Base-by-base conservation (phyloP, 805 yeast genomes). In the Candida peoriensis region DNA sequence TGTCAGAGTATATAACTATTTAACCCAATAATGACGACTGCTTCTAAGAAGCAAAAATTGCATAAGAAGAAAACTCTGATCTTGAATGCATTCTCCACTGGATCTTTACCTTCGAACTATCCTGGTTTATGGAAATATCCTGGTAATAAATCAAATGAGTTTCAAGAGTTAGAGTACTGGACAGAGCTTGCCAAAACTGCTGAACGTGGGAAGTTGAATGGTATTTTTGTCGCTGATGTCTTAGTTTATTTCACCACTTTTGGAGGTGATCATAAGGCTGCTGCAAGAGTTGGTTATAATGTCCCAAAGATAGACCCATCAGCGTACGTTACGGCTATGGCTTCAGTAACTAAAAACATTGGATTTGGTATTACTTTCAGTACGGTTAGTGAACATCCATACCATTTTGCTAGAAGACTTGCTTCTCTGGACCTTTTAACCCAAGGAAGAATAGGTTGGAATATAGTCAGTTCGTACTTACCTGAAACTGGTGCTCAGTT, bases 371-470 rank as follows among this genome's bases (percentile, higher is more conserved):
- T 65, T 27, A 64, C 70, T 3, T 58, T 56, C 26, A 50, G 61
- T 20, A 63, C 69, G 6, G 54, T 64, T 11, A 58, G 61, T 38
- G 70, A 65, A 30, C 58, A 55, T 12, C 69, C 69, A 1, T 64
- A 60, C 32, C 58, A 51, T 34, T 54, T 64, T 17, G 56, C 65
- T 14, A 50, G 68, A 45, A 48, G 66, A 33, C 40, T 64, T 25
- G 61, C 66, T 4, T 58, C 68, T 2, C 49, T 64, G 32, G 70
- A 64, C 38, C 70, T 63, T 36, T 49, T 65, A 32, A 55, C 68
- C 4, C 48, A 52, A 15, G 70, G 70, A 12, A 49, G 70, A 39
- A 43, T 64, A 30, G 70, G 69, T 21, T 64, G 70, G 70, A 65
- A 65, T 39, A 55, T 64, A 7, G 69, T 65, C 14, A 52, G 63